A percentile compares a stretch with the other conserved stretches of the same genome.
These are phyloP conservation scores for Phlegmacium glaucopus DNA, from an alignment of 768 basidiomycete species.

Conservation along the genomic window DNA sequence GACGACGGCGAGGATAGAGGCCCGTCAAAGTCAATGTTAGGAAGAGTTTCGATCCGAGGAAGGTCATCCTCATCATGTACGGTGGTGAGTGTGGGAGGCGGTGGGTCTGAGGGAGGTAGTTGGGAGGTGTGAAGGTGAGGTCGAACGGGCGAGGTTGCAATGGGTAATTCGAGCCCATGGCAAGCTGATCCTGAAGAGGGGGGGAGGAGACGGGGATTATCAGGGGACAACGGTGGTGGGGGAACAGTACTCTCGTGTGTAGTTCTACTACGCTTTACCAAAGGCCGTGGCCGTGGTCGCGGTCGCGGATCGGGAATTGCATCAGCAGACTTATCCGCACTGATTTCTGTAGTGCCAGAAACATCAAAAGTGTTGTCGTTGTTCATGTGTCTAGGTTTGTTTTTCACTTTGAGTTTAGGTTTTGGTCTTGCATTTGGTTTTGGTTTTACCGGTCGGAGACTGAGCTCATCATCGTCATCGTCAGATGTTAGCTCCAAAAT, in stretches of 20 bases:
- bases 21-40: conserved; percentile 13
- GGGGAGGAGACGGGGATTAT: neutral
- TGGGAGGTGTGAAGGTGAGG: conserved; percentile 12
- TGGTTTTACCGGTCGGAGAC: conserved; percentile 26
- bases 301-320: conserved; percentile 9
- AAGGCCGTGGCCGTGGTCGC: conserved; percentile 17
- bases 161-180: conserved; percentile 12
- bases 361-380: neutral
- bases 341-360: neutral
- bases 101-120: conserved; percentile 33
- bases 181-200: conserved; percentile 2
- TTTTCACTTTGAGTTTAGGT: conserved; percentile 22
- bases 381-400: conserved; percentile 7
- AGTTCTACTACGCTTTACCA: conserved; percentile 5
- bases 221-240: neutral
- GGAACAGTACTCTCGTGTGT: conserved; percentile 1
- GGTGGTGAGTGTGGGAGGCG: conserved; percentile 25
- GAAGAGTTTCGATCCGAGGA: conserved; percentile 35
- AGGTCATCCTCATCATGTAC: conserved; percentile 12
- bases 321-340: neutral
- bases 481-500: conserved; percentile 46
- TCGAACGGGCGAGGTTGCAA: conserved; percentile 13
- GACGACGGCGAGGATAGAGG: conserved; percentile 33
- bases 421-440: conserved; percentile 23
- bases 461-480: conserved; percentile 34